A percentile compares a stretch with the other conserved stretches of the same genome.
phyloP scores from a whole-genome alignment of 352 stramenopile species.

The Saprolegnia diclina region DNA sequence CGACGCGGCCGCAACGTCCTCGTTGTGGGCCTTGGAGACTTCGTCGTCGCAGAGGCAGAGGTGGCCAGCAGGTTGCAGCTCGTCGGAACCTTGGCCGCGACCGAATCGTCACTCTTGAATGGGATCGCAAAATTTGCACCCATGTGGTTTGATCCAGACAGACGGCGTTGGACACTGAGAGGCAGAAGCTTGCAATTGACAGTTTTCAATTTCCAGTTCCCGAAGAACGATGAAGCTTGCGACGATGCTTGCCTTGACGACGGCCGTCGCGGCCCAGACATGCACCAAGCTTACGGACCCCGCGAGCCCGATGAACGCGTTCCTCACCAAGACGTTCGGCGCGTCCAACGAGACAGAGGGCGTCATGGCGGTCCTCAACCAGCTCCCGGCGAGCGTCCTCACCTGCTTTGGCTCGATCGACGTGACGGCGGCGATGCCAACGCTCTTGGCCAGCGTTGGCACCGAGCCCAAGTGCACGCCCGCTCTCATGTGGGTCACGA shows the following conservation, averaged over 20 bases:
- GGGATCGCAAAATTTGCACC: neutral
- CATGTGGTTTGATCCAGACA: neutral
- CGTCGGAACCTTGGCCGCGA: too few species aligned
- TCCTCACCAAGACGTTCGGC: neutral
- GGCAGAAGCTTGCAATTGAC: neutral
- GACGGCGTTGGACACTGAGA: neutral
- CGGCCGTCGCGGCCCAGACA: neutral
- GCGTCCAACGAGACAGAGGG: neutral
- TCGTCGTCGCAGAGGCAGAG: too few species aligned
- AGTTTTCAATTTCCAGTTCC: constrained; percentile 10
- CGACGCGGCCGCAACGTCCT: too few species aligned
- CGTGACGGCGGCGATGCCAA: neutral
- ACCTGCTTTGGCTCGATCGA: constrained; percentile 14
- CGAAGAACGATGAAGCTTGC: neutral
- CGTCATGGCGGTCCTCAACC: neutral
- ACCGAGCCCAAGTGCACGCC: neutral
- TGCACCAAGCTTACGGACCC: constrained; percentile 11
- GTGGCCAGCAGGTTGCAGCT: too few species aligned
- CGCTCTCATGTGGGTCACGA: neutral
- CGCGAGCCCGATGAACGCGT: neutral
- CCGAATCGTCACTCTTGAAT: too few species aligned
- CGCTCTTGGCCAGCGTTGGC: neutral
- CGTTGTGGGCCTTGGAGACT: too few species aligned
- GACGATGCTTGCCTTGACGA: neutral
- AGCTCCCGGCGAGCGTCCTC: neutral